A percentile compares a stretch with the other conserved stretches of the same genome.
Evolutionary conservation across 1,139 yeast genomes (phyloP).

Genomic region (Kodamaea suecica): DNA sequence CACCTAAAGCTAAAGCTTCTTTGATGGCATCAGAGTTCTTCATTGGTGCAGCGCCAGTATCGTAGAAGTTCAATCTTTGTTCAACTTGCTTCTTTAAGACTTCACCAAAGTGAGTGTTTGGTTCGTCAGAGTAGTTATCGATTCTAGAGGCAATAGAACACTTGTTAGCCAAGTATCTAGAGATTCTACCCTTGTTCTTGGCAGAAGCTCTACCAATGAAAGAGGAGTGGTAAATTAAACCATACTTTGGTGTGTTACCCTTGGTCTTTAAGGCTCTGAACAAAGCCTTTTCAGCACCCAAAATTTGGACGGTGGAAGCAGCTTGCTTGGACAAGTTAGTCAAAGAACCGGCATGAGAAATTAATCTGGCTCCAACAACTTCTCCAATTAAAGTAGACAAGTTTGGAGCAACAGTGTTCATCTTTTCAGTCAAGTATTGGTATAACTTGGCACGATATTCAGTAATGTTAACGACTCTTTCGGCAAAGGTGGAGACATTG

Average conservation of each 20-base stretch:
- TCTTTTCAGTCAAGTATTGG: conserved; percentile 87
- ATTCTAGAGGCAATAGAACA: conserved; percentile 98
- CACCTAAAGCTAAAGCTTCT: conserved; percentile 76
- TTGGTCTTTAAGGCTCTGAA: conserved; percentile 98
- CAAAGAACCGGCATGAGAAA: conserved; percentile 97
- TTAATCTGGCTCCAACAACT: conserved; percentile 96
- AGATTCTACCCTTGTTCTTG: conserved; percentile 98
- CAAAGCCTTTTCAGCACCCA: conserved; percentile 98
- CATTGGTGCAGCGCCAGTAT: conserved; percentile 95
- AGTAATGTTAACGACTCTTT: conserved; percentile 88
- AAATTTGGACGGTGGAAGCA: conserved; percentile 96
- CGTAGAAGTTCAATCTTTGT: conserved; percentile 94
- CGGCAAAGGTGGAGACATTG: conserved; percentile 87
- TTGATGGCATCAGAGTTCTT: conserved; percentile 93
- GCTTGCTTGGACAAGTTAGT: conserved; percentile 97
- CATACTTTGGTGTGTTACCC: conserved; percentile 98
- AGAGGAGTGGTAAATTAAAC: conserved; percentile 94
- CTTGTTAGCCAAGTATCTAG: conserved; percentile 97
- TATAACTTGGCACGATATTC: conserved; percentile 89
- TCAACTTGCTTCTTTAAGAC: conserved; percentile 95
- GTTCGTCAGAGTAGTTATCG: conserved; percentile 90
- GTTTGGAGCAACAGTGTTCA: conserved; percentile 98
- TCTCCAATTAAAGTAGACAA: conserved; percentile 96
- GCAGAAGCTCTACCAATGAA: conserved; percentile 95
- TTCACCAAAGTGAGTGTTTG: conserved; percentile 82